Evolutionary conservation across 345 rosid species (phyloP).

Genomic region (Heritiera littoralis): DNA sequence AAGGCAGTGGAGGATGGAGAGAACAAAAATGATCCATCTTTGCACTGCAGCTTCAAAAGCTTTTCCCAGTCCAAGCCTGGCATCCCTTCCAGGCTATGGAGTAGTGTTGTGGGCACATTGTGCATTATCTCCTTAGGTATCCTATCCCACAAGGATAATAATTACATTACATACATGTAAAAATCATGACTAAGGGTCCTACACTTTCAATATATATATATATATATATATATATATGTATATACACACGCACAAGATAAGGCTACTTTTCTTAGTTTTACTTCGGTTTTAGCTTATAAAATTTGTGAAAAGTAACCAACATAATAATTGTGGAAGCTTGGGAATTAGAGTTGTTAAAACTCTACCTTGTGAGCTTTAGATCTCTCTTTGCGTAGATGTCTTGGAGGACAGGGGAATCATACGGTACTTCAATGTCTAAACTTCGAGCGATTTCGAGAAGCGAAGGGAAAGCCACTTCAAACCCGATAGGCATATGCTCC

Average conservation of each 20-base stretch:
- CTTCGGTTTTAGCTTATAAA: background rate
- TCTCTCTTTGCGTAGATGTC: conserved; percentile 61
- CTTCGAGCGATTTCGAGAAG: conserved; percentile 62
- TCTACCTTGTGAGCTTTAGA: conserved; percentile 74
- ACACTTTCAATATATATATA: background rate
- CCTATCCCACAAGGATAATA: conserved; percentile 50
- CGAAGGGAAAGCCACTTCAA: conserved; percentile 94
- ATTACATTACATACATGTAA: conserved; percentile 29
- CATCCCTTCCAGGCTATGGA: conserved; percentile 97
- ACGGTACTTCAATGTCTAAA: conserved; percentile 54
- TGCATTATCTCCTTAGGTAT: conserved; percentile 88
- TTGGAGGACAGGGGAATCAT: conserved; percentile 55
- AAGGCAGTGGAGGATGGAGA: conserved; percentile 97
- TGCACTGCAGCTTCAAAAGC: conserved; percentile 70
- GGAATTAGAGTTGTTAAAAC: background rate
- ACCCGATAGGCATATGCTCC: conserved; percentile 95
- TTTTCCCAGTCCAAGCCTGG: conserved; percentile 74
- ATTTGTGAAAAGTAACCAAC: conserved; percentile 20
- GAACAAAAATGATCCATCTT: conserved; percentile 88
- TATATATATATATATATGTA: no score
- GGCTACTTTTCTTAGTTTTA: conserved; percentile 9
- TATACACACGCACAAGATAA: background rate
- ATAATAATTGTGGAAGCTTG: conserved; percentile 26
- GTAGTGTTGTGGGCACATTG: conserved; percentile 83
- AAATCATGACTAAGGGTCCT: conserved; percentile 17